Percentiles rank a stretch among this genome's conserved stretches.
Conservation (phyloP, 176 grass and related monocot species). For the Eragrostis nindensis region DNA sequence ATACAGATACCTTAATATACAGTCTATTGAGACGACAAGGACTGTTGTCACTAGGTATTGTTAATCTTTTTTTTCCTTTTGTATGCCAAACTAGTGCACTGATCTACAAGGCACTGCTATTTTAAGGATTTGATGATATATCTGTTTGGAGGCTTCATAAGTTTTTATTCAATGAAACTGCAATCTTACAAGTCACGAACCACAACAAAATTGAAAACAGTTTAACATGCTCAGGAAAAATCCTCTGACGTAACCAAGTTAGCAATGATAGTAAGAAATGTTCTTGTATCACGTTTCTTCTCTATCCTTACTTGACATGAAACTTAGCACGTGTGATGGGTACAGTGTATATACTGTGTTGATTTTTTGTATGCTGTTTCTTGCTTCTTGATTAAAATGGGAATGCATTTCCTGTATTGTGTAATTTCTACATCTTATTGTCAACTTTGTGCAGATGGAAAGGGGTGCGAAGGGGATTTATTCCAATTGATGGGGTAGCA, state of each 20-base stretch:
- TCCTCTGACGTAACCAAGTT: neutral
- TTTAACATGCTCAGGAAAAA: neutral
- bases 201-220: neutral
- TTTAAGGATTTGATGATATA: neutral
- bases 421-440: neutral
- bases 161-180: neutral
- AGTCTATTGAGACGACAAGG: neutral
- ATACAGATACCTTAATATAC: neutral
- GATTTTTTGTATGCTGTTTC: neutral
- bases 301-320: no score
- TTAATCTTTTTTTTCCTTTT: neutral
- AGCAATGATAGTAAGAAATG: neutral
- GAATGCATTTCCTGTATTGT: neutral
- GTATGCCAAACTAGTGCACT: neutral
- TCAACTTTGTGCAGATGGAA: constrained; percentile 66
- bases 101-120: neutral
- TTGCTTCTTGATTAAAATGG: neutral
- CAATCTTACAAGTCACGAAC: no score
- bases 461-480: constrained; percentile 49
- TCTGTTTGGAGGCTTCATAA: neutral
- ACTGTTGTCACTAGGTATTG: neutral
- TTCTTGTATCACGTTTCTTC: neutral
- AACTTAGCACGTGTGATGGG: no score
- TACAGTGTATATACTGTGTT: neutral
- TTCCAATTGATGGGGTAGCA: constrained; percentile 57